Percentiles rank a stretch among this genome's conserved stretches.
phyloP scores from a whole-genome alignment of 1,284 basidiomycete species.

The Trichosporon sp. region DNA sequence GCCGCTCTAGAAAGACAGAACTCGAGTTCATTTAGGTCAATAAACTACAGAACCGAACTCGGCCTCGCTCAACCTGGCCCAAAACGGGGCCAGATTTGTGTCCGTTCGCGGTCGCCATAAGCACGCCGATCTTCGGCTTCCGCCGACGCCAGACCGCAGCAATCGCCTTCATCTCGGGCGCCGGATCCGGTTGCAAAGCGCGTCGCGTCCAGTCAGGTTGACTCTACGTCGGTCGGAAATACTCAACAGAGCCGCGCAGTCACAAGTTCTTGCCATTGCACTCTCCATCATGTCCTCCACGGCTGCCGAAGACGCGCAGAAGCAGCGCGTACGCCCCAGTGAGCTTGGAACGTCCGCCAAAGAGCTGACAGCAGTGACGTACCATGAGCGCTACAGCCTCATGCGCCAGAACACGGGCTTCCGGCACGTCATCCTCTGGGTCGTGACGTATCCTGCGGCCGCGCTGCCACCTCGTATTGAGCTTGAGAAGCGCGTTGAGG shows the following conservation, averaged over 20 bases:
- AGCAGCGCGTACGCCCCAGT: not conserved
- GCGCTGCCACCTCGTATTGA: constrained; percentile 15
- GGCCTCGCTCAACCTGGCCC: not conserved
- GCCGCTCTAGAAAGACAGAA: not conserved
- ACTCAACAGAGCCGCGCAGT: not conserved
- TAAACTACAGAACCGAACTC: not conserved
- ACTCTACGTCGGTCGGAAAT: not conserved
- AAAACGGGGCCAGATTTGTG: not conserved
- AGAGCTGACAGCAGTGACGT: constrained; percentile 21
- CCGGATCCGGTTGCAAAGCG: not conserved
- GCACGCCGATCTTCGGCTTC: not conserved
- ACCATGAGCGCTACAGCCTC: constrained; percentile 33
- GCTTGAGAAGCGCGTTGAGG: constrained; percentile 24
- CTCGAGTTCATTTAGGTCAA: not conserved
- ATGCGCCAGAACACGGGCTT: constrained; percentile 28
- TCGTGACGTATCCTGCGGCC: constrained; percentile 23
- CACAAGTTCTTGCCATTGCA: not conserved
- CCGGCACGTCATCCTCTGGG: constrained; percentile 22
- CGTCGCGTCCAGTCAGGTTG: not conserved
- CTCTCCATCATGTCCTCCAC: not conserved
- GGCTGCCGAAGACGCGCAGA: not conserved
- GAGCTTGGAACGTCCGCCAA: not conserved
- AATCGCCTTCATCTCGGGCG: not conserved
- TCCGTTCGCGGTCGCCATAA: not conserved
- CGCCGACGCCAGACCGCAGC: not conserved